Conservation (phyloP, 73 alveolate species). For the Breviolum minutum region DNA sequence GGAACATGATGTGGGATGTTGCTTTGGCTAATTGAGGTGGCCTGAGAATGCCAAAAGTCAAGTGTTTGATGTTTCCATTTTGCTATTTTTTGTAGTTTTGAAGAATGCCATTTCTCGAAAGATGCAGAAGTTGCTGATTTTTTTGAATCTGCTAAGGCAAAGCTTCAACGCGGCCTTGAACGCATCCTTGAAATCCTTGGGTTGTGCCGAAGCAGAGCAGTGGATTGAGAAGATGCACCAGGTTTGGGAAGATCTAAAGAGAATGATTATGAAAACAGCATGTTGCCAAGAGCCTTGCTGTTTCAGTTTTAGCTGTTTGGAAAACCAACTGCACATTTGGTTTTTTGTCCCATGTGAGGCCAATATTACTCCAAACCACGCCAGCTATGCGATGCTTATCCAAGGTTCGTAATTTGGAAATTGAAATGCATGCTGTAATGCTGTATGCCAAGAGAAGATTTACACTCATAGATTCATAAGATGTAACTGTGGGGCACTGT, state of each 20-base stretch:
- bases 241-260: neutral
- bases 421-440: too few relatives aligned
- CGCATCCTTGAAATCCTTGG: conserved; percentile 1
- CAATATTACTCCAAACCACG: conserved; percentile 8
- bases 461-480: too few relatives aligned
- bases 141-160: conserved; percentile 2
- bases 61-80: too few relatives aligned
- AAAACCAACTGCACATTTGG: neutral
- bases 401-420: neutral
- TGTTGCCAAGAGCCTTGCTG: neutral
- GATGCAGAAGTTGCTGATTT: too few relatives aligned
- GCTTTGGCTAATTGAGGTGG: too few relatives aligned
- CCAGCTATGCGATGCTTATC: conserved; percentile 45
- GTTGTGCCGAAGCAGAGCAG: conserved; percentile 53
- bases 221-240: conserved; percentile 42
- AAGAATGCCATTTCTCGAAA: too few relatives aligned
- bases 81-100: too few relatives aligned
- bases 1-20: too few relatives aligned
- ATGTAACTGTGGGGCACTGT: too few relatives aligned
- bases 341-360: neutral
- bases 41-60: too few relatives aligned
- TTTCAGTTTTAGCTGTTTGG: neutral
- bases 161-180: conserved; percentile 39
- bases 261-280: neutral
- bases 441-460: too few relatives aligned